Conservation (phyloP, 2,329 filamentous ascomycete genomes). For the Juglanconis oblonga region DNA sequence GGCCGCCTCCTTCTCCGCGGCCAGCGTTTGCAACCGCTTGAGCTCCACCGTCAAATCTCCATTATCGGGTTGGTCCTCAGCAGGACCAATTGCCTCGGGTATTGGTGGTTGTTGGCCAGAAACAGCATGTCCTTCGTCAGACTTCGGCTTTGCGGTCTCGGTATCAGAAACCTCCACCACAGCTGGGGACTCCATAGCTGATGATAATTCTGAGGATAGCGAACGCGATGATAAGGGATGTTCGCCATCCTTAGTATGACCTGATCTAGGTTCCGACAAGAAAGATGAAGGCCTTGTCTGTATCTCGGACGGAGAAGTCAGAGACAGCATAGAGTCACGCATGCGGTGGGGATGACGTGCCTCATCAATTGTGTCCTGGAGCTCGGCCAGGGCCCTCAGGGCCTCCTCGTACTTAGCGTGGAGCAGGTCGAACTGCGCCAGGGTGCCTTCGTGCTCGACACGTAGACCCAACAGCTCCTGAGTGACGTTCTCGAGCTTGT, state of each 20-base stretch:
- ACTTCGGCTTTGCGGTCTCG: conserved; percentile 48
- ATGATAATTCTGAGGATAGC: conserved; percentile 91
- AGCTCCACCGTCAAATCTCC: conserved; percentile 62
- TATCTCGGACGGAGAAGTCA: conserved; percentile 45
- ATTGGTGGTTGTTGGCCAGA: background rate
- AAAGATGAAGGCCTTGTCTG: conserved; percentile 71
- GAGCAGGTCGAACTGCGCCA: conserved; percentile 78
- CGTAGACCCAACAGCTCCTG: conserved; percentile 89
- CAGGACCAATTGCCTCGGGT: conserved; percentile 1
- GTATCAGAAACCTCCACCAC: conserved; percentile 62
- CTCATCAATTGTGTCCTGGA: conserved; percentile 84
- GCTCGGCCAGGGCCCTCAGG: conserved; percentile 73
- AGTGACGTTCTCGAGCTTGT: conserved; percentile 87
- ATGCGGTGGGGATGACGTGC: conserved; percentile 58
- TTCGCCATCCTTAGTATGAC: conserved; percentile 64
- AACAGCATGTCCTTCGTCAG: conserved; percentile 10
- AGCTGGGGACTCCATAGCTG: conserved; percentile 72
- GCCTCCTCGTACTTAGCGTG: conserved; percentile 90
- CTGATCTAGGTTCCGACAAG: conserved; percentile 74
- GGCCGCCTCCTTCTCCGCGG: conserved; percentile 73
- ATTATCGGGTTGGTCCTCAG: conserved; percentile 39
- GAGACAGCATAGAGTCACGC: conserved; percentile 56
- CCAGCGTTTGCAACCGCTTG: conserved; percentile 65
- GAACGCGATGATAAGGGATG: conserved; percentile 80
- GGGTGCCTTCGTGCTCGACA: conserved; percentile 81